Evolutionary conservation across 2,329 filamentous ascomycete species (phyloP).

Genomic region (Alternaria angustiovoidea): DNA sequence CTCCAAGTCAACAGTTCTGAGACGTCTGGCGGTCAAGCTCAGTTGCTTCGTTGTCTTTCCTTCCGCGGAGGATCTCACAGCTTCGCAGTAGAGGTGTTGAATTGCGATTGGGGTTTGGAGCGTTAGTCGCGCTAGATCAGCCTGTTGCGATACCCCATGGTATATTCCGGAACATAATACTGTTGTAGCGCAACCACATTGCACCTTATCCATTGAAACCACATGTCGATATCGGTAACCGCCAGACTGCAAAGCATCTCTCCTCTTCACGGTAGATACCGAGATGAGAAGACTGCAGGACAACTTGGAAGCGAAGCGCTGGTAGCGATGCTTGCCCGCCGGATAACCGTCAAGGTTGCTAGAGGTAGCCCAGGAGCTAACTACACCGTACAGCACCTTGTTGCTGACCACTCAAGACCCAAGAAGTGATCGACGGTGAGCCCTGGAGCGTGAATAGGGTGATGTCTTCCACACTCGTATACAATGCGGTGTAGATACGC

Average conservation of each 20-base stretch:
- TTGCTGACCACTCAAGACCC: neutral
- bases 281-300: neutral
- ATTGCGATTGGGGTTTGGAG: neutral
- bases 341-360: neutral
- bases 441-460: neutral
- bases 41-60: neutral
- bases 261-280: neutral
- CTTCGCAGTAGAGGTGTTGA: neutral
- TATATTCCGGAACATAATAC: neutral
- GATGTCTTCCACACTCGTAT: neutral
- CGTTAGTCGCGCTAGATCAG: neutral
- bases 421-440: constrained; percentile 10
- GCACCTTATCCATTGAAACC: neutral
- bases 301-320: neutral
- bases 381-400: neutral
- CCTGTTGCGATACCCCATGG: neutral
- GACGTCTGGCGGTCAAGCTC: constrained; percentile 1
- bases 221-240: neutral
- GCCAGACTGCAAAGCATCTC: neutral
- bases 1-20: neutral
- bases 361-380: neutral
- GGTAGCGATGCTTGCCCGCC: constrained; percentile 3
- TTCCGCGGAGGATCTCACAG: neutral
- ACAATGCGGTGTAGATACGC: constrained; percentile 9
- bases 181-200: neutral